phyloP scores from a whole-genome alignment of 164 flowering plant genomes.

The Echeveria elegans region DNA sequence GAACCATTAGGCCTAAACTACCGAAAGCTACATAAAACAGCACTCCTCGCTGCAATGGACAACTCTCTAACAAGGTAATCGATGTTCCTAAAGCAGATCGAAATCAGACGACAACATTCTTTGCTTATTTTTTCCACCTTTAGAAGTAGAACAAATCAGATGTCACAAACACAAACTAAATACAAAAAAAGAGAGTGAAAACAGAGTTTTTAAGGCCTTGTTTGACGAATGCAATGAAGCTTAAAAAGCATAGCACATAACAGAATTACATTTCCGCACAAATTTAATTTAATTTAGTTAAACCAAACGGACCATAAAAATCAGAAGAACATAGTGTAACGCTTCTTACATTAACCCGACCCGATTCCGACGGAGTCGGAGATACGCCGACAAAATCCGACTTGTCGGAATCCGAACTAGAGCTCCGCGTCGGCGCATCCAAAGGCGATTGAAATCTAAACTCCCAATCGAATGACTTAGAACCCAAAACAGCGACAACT shows the following conservation, averaged over 20 bases:
- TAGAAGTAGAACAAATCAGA: background rate
- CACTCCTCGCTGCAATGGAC: too few species aligned
- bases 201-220: slow-evolving; percentile 4
- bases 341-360: background rate
- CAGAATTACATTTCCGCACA: background rate
- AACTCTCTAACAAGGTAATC: too few species aligned
- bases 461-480: slow-evolving; percentile 21
- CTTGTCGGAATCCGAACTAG: background rate
- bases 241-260: background rate
- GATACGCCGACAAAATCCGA: slow-evolving; percentile 4
- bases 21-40: too few species aligned
- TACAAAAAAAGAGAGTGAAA: too few species aligned
- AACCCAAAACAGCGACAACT: slow-evolving; percentile 18
- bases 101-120: too few species aligned
- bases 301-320: slow-evolving; percentile 1
- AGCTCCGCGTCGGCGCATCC: slow-evolving; percentile 15
- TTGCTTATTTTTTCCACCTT: too few species aligned
- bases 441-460: slow-evolving; percentile 6
- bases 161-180: background rate
- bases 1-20: too few species aligned
- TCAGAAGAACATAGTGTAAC: background rate
- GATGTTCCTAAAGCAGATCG: too few species aligned
- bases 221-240: background rate
- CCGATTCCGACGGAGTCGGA: background rate
- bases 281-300: background rate